Evolutionary conservation across 768 basidiomycete genomes (phyloP).

Genomic region (Baorangia bicolor): DNA sequence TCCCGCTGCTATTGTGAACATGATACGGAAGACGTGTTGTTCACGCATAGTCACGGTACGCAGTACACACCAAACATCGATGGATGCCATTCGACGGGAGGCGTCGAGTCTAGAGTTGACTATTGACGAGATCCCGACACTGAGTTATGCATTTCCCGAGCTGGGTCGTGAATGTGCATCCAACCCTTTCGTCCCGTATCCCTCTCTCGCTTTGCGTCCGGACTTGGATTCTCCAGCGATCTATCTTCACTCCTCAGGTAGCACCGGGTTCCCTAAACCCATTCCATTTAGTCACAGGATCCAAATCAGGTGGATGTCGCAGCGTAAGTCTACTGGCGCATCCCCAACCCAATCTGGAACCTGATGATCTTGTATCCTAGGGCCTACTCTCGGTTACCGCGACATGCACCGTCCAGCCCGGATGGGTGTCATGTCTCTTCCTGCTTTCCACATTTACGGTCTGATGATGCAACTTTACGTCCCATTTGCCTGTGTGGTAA

Average conservation of each 20-base stretch:
- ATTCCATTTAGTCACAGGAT: slow-evolving; percentile 35
- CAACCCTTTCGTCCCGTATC: slow-evolving; percentile 15
- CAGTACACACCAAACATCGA: slow-evolving; percentile 6
- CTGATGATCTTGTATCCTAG: background rate
- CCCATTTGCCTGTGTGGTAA: slow-evolving; percentile 28
- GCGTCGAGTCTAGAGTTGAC: background rate
- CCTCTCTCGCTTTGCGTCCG: background rate
- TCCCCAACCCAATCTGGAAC: too few species aligned
- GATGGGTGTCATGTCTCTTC: slow-evolving; percentile 33
- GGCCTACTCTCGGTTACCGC: background rate
- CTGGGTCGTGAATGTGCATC: slow-evolving; percentile 20
- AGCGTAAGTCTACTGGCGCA: slow-evolving; percentile 25
- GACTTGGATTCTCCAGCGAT: slow-evolving; percentile 11
- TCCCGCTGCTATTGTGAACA: slow-evolving; percentile 14
- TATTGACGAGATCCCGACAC: slow-evolving; percentile 9
- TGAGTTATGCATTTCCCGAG: slow-evolving; percentile 36
- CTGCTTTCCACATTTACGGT: slow-evolving; percentile 41
- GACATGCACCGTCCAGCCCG: slow-evolving; percentile 1
- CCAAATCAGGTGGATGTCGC: slow-evolving; percentile 34
- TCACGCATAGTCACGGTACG: slow-evolving; percentile 16
- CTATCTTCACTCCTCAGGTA: slow-evolving; percentile 32
- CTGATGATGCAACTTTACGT: slow-evolving; percentile 32
- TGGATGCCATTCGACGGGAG: slow-evolving; percentile 9
- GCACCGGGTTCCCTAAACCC: slow-evolving; percentile 47
- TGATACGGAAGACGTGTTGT: slow-evolving; percentile 22